Evolutionary conservation across 352 stramenopile genomes (phyloP).

Genomic region (Phytophthora pini): DNA sequence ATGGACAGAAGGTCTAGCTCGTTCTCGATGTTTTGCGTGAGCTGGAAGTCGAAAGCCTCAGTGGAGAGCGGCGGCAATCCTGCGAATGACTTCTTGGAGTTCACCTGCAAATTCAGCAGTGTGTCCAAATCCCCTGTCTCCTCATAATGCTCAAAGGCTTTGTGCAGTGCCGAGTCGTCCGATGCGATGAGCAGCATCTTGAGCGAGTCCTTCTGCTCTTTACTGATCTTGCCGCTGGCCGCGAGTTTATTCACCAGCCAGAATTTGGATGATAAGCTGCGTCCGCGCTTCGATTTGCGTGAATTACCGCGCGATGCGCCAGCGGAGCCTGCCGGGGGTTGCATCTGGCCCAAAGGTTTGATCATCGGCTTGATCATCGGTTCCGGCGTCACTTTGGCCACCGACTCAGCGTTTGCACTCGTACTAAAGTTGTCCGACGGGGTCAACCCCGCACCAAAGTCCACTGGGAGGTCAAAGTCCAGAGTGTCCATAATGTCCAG

Average conservation of each 20-base stretch:
- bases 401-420: background rate
- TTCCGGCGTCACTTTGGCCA: slow-evolving; percentile 16
- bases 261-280: slow-evolving; percentile 86
- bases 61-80: slow-evolving; percentile 67
- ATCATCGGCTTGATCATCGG: slow-evolving; percentile 44
- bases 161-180: slow-evolving; percentile 73
- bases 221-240: slow-evolving; percentile 79
- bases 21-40: slow-evolving; percentile 85
- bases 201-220: slow-evolving; percentile 83
- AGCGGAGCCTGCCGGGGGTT: slow-evolving; percentile 8
- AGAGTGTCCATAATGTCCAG: slow-evolving; percentile 76
- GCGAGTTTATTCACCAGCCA: slow-evolving; percentile 88
- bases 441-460: slow-evolving; percentile 34
- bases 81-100: slow-evolving; percentile 68
- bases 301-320: slow-evolving; percentile 23
- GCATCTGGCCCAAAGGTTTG: slow-evolving; percentile 22
- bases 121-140: slow-evolving; percentile 81
- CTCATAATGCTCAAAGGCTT: slow-evolving; percentile 82
- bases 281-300: slow-evolving; percentile 70
- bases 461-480: slow-evolving; percentile 60
- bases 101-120: slow-evolving; percentile 70
- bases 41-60: slow-evolving; percentile 73
- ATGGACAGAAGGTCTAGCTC: slow-evolving; percentile 81
- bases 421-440: slow-evolving; percentile 32
- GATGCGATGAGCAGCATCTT: slow-evolving; percentile 84